Evolutionary conservation across 108 stramenopile species (phyloP).

Genomic region (Fragilaria crotonensis): DNA sequence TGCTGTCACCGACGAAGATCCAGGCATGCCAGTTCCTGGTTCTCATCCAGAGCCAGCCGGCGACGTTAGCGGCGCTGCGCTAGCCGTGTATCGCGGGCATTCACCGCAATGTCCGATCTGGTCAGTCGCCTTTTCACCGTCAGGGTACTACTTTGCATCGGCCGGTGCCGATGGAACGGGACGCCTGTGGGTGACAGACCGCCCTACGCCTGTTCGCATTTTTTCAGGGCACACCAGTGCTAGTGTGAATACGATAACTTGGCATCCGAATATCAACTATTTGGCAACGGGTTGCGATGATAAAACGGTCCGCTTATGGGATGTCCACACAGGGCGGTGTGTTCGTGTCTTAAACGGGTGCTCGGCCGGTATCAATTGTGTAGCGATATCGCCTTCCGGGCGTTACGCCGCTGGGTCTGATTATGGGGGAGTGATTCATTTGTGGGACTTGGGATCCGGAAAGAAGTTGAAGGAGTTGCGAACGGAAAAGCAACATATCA

Average conservation of each 20-base stretch:
- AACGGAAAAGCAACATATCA: conserved; percentile 10
- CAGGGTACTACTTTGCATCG: conserved; percentile 95
- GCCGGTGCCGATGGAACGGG: conserved; percentile 89
- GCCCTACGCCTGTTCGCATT: conserved; percentile 78
- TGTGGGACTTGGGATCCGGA: conserved; percentile 83
- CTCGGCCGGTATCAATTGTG: conserved; percentile 53
- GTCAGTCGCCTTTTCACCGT: conserved; percentile 76
- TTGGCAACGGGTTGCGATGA: conserved; percentile 87
- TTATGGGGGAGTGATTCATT: conserved; percentile 51
- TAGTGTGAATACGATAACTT: conserved; percentile 81
- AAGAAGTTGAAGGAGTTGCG: conserved; percentile 71
- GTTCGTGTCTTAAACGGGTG: conserved; percentile 86
- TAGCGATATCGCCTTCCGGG: conserved; percentile 67
- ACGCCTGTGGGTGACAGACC: conserved; percentile 91
- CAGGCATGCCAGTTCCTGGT: conserved; percentile 53
- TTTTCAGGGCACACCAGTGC: conserved; percentile 89
- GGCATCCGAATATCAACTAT: conserved; percentile 96
- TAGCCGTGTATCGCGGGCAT: conserved; percentile 82
- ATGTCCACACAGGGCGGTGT: conserved; percentile 87
- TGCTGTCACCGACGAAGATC: conserved; percentile 8
- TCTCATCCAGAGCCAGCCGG: conserved; percentile 43
- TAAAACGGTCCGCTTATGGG: conserved; percentile 92
- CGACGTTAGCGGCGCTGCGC: conserved; percentile 60
- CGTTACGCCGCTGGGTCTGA: conserved; percentile 69
- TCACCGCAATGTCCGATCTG: conserved; percentile 68